Percentiles rank a stretch among this genome's conserved stretches.
Evolutionary conservation across 345 rosid genomes (phyloP).

Genomic region (sweet orange (Citrus sinensis)): DVS_A1.0 CM039168.1:24639501-24640000

Average conservation of each 20-base stretch:
- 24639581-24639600: not conserved
- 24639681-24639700: not conserved
- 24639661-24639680: not conserved
- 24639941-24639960: constrained; percentile 24
- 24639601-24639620: not conserved
- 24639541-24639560: not conserved
- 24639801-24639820: too few relatives aligned
- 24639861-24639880: constrained; percentile 38
- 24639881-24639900: constrained; percentile 23
- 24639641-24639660: not conserved
- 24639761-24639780: too few relatives aligned
- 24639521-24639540: too few relatives aligned
- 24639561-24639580: not conserved
- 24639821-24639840: not conserved
- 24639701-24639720: not conserved
- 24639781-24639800: too few relatives aligned
- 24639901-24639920: constrained; percentile 40
- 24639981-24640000: constrained; percentile 29
- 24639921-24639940: constrained; percentile 15
- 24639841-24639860: constrained; percentile 9
- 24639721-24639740: not conserved
- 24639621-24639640: constrained; percentile 5
- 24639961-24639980: constrained; percentile 36
- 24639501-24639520: too few relatives aligned
- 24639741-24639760: not conserved